Evolutionary conservation across 257 asterid genomes (phyloP).

Genomic region (Ligustrum vulgare): DNA sequence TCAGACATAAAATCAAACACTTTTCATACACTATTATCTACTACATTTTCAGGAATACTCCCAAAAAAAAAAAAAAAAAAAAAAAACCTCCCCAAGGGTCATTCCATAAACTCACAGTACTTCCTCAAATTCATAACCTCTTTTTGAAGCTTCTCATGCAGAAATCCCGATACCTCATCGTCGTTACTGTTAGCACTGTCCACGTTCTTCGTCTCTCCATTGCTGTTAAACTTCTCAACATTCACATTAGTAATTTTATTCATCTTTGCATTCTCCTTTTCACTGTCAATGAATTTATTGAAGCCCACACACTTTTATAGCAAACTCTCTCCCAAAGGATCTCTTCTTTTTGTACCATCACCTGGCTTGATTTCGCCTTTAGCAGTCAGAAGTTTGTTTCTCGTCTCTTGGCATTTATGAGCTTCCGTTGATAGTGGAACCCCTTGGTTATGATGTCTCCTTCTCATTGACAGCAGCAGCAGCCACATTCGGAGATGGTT

Average conservation of each 20-base stretch:
- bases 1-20: too few species aligned
- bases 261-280: conserved; percentile 64
- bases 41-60: too few species aligned
- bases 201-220: not conserved
- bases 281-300: conserved; percentile 50
- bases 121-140: conserved; percentile 77
- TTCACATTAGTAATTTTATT: conserved; percentile 32
- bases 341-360: conserved; percentile 32
- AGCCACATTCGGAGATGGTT: too few species aligned
- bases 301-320: conserved; percentile 61
- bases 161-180: conserved; percentile 80
- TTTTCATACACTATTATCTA: too few species aligned
- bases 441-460: conserved; percentile 74
- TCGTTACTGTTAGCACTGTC: conserved; percentile 26
- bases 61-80: too few species aligned
- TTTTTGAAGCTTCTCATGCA: conserved; percentile 85
- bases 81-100: too few species aligned
- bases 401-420: conserved; percentile 33
- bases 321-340: conserved; percentile 41
- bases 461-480: too few species aligned
- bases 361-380: conserved; percentile 27
- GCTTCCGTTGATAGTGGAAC: conserved; percentile 36
- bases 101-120: conserved; percentile 50
- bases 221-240: conserved; percentile 18
- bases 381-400: conserved; percentile 20